A percentile compares a stretch with the other conserved stretches of the same genome.
These are phyloP conservation scores for Theobroma cacao DNA, from an alignment of 345 rosid genomes.

Conservation along the genomic window DNA sequence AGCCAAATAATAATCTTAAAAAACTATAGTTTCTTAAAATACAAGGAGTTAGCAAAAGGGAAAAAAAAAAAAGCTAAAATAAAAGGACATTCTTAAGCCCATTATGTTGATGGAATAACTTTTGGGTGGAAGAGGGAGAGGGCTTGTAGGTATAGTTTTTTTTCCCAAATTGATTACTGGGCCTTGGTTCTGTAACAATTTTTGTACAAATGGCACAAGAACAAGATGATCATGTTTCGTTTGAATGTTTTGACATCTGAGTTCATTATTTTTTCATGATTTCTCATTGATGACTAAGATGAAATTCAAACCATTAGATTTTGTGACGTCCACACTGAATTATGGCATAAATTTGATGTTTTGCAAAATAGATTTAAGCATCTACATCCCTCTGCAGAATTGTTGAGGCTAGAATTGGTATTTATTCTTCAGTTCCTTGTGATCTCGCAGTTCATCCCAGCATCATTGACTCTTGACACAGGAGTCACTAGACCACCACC, in stretches of 20 bases:
- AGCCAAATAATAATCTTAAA: background rate
- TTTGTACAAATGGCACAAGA: too few relatives aligned
- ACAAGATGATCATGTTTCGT: background rate
- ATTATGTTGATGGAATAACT: background rate
- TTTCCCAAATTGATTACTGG: background rate
- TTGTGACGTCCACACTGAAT: background rate
- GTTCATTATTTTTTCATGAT: background rate
- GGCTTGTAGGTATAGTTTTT: background rate
- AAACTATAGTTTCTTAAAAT: background rate
- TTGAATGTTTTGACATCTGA: background rate
- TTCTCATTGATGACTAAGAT: background rate
- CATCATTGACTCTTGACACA: constrained; percentile 82
- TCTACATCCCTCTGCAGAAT: background rate
- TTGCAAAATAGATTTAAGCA: background rate
- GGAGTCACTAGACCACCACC: constrained; percentile 95
- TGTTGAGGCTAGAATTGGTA: constrained; percentile 5
- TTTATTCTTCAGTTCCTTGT: constrained; percentile 24
- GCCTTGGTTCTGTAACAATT: too few relatives aligned
- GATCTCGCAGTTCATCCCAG: constrained; percentile 74
- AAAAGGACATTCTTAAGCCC: background rate
- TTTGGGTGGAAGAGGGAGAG: background rate
- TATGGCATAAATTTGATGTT: background rate
- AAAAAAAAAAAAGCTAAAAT: background rate
- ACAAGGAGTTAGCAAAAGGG: background rate
- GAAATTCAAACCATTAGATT: background rate